A percentile compares a stretch with the other conserved stretches of the same genome.
Conservation (phyloP, 2,329 filamentous ascomycete species). For the Diaporthe longicolla region DNA sequence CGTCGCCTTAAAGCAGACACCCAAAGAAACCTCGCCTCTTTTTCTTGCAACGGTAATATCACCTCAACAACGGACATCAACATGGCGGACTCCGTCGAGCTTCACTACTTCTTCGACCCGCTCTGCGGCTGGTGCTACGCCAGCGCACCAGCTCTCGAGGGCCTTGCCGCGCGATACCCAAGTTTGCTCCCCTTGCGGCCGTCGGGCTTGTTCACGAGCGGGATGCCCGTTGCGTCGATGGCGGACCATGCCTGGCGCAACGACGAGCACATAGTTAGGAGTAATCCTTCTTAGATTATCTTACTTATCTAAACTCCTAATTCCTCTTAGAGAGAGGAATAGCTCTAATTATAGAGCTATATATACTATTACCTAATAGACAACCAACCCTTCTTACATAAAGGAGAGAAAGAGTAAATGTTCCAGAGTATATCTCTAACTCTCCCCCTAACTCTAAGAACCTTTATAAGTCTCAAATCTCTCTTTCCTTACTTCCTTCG, state of each 20-base stretch:
- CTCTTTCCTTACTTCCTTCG: too few species aligned
- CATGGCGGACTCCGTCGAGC: not conserved
- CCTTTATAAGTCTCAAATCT: too few species aligned
- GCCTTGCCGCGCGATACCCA: not conserved
- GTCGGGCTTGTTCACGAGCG: not conserved
- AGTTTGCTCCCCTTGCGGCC: not conserved
- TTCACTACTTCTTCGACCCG: not conserved
- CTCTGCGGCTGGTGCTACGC: conserved; percentile 4
- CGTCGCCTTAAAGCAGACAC: not conserved
- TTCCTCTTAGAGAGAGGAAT: too few species aligned
- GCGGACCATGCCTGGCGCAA: not conserved
- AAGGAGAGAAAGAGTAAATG: too few species aligned
- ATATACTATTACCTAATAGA: too few species aligned
- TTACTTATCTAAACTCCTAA: too few species aligned
- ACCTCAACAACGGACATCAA: not conserved
- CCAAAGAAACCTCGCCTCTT: not conserved
- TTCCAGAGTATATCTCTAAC: too few species aligned
- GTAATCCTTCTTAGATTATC: too few species aligned
- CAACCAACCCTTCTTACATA: too few species aligned
- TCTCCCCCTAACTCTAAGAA: too few species aligned
- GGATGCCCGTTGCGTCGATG: not conserved
- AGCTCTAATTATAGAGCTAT: too few species aligned
- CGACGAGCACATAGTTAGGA: not conserved
- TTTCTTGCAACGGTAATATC: not conserved
- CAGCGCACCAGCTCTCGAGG: not conserved